Evolutionary conservation across 176 grass and related monocot species (phyloP).

Genomic region (Aegilops speltoides): DNA sequence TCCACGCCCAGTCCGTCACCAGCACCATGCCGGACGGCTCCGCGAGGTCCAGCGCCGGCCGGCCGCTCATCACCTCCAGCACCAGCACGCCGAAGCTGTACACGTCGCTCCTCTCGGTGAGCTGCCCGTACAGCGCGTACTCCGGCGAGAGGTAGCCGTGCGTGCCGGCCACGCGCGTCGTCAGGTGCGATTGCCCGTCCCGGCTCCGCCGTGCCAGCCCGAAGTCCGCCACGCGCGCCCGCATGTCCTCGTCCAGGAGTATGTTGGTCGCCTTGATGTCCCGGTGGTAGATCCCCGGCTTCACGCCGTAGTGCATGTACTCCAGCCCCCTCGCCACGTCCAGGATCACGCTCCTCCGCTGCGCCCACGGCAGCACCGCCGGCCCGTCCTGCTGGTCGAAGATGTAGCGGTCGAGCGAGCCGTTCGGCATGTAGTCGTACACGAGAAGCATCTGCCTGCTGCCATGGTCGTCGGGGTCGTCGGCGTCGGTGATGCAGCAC

Average conservation of each 20-base stretch:
- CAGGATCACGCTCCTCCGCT: slow-evolving; percentile 59
- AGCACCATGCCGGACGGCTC: slow-evolving; percentile 69
- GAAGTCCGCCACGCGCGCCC: slow-evolving; percentile 82
- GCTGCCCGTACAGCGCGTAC: slow-evolving; percentile 94
- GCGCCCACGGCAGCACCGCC: slow-evolving; percentile 37
- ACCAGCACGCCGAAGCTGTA: slow-evolving; percentile 94
- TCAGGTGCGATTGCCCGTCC: slow-evolving; percentile 92
- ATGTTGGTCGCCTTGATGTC: slow-evolving; percentile 98
- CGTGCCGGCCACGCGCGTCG: slow-evolving; percentile 88
- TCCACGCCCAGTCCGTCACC: slow-evolving; percentile 91
- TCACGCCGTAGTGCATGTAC: slow-evolving; percentile 92
- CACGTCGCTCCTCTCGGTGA: slow-evolving; percentile 94
- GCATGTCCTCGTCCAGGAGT: slow-evolving; percentile 71
- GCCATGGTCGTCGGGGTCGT: slow-evolving; percentile 51
- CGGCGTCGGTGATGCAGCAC: slow-evolving; percentile 63
- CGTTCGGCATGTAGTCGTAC: slow-evolving; percentile 94
- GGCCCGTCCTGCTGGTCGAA: slow-evolving; percentile 24
- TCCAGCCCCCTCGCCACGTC: slow-evolving; percentile 81
- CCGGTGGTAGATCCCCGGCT: slow-evolving; percentile 86
- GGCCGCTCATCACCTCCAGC: slow-evolving; percentile 76
- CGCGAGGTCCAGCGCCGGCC: slow-evolving; percentile 66
- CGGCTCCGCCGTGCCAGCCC: slow-evolving; percentile 73
- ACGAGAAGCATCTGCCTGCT: slow-evolving; percentile 84
- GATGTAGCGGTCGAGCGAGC: slow-evolving; percentile 71
- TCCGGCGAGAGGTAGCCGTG: slow-evolving; percentile 97